Evolutionary conservation across 2,329 filamentous ascomycete genomes (phyloP), one percentile per base, ranked within the genome.

Genomic region (Leptodontidium sp.): DNA sequence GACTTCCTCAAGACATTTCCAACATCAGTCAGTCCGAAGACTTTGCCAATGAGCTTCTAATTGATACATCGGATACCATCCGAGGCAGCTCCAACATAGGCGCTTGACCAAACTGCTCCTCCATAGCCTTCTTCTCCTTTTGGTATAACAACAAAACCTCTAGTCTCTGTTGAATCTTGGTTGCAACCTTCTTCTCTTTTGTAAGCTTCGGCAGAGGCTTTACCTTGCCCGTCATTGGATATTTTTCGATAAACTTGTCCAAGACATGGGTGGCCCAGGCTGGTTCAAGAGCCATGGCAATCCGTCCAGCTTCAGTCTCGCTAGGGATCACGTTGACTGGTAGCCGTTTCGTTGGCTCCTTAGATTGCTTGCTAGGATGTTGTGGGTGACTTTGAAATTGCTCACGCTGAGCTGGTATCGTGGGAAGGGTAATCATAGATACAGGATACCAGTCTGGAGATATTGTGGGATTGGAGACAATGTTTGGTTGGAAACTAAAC

Each of bases 171-270:
- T 67, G 65, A 40, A 67, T 67, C 26, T 63, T 52, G 52, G 49
- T 63, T 26, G 65, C 65, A 49, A 55, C 26, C n/a, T 61, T 63
- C 29, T 57, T 61, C 49, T 40, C 29, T 9, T 57, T 67, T 26
- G 58, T 29, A 2, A 40, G 47, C 65, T 63, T 61, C 8, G 59
- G 58, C 9, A 62, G 50, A n/a, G 52, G 50, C 24, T 52, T 58
- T 24, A 29, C 21, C 52, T 57, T 72, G 58, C 78, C 78, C 35
- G 78, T 79, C 63, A 75, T 64, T 43, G 78, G 78, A 69, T 77
- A 79, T 40, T 75, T 78, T 35, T 69, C 70, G 3, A 59, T 70
- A 50, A 78, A 78, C 7, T 70, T 68, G 24, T 73, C 67, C 47
- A 78, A 58, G 38, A 77, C 59, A 24, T 65, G 69, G 26, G 70